Conservation (phyloP, 441 rosid genomes). For the Isatis lusitanica region DNA sequence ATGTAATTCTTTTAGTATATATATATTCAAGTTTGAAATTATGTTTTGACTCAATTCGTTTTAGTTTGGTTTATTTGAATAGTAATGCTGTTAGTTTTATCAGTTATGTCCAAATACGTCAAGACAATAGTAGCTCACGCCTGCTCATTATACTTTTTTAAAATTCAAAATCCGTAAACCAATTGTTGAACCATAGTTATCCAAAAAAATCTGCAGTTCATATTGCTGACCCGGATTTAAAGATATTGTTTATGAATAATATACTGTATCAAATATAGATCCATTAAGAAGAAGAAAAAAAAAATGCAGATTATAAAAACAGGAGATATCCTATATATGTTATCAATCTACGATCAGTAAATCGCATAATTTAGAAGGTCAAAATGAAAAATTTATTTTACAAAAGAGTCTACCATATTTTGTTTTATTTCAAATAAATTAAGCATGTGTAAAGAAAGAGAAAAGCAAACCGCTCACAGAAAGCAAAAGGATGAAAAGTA, state of each 20-base stretch:
- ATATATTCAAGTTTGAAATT: neutral
- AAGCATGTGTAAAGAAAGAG: neutral
- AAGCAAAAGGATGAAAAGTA: neutral
- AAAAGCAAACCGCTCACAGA: neutral
- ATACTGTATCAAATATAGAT: neutral
- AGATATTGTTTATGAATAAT: neutral
- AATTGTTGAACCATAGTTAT: neutral
- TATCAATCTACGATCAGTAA: neutral
- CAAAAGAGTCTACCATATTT: neutral
- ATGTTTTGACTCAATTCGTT: neutral
- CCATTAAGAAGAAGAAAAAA: neutral
- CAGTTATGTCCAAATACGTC: no score
- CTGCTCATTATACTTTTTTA: no score
- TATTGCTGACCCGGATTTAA: neutral
- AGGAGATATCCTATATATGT: neutral
- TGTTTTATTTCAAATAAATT: neutral
- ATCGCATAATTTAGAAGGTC: neutral
- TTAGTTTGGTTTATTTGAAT: no score
- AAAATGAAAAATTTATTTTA: constrained; percentile 1
- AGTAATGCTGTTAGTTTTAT: no score
- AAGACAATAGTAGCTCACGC: no score
- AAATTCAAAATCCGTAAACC: neutral
- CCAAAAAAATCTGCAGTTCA: neutral
- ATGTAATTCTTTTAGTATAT: neutral
- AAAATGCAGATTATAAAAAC: neutral